These are phyloP conservation scores for Trichophyton schoenleinii DNA, from an alignment of 2,329 filamentous ascomycete species.

Conservation along the genomic window DNA sequence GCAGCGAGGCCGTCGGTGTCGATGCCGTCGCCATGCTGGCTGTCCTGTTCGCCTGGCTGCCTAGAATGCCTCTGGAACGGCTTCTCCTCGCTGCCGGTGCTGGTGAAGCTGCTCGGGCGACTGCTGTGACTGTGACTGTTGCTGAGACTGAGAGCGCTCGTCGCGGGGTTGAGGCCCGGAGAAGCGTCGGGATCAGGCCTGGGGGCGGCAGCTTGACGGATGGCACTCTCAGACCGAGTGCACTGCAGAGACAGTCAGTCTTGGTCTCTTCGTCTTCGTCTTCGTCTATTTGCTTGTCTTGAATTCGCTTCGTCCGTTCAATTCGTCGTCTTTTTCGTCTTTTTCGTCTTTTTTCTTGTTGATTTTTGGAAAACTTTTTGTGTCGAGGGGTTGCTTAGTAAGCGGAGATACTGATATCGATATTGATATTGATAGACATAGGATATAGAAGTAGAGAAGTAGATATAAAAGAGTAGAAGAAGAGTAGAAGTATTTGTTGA, in stretches of 20 bases:
- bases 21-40: slow-evolving; percentile 23
- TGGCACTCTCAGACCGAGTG: neutral
- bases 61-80: neutral
- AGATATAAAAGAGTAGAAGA: neutral
- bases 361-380: neutral
- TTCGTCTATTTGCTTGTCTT: neutral
- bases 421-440: neutral
- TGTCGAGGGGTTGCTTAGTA: neutral
- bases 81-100: neutral
- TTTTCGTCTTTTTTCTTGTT: neutral
- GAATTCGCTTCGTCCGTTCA: neutral
- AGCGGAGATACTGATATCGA: neutral
- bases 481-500: neutral
- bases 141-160: neutral
- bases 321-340: neutral
- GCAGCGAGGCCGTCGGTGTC: slow-evolving; percentile 31
- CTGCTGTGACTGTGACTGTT: neutral
- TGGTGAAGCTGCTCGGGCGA: neutral
- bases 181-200: slow-evolving; percentile 8
- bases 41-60: neutral
- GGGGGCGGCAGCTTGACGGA: slow-evolving; percentile 4
- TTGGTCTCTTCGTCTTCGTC: neutral
- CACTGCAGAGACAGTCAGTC: no score
- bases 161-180: slow-evolving; percentile 16
- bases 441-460: neutral